Evolutionary conservation across 441 rosid genomes (phyloP), one percentile per base, ranked within the genome.

Genomic region (Gossypium laxum): DNA sequence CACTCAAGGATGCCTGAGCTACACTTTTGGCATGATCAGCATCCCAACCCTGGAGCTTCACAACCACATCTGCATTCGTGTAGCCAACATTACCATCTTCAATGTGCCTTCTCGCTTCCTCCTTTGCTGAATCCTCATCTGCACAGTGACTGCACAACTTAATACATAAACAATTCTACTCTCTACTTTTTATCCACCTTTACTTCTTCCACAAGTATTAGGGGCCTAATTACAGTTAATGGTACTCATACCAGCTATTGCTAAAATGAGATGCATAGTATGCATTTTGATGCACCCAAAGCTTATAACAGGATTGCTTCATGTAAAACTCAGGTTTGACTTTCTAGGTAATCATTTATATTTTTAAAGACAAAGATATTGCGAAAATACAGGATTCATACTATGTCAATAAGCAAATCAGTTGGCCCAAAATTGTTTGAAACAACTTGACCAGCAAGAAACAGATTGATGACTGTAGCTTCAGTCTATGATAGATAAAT

Each of bases 41-140:
- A 72, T 86, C 89, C 98, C 97, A 89, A 54, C 98, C 91, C 73
- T 85, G 91, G 75, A 91, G 86, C 88, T 90, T 91, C 30, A 93
- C 90, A 28, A 91, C 93, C 32, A 89, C 95, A 22, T 91, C 98
- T 19, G 97, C 96, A 64, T 90, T 90, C 52, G 95, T 79, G 85
- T 91, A 87, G 32, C 89, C 95, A 47, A 80, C n/a, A 62, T 54
- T 81, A 43, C 90, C 79, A 45, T 80, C 87, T 80, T 84, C 69
- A 75, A 82, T 73, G 69, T 72, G 83, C 78, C 72, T 79, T 81
- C 81, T 82, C 0, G 88, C 91, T 81, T 91, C 98, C 82, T 87
- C 91, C 82, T 86, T 87, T 5, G 93, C 95, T 32, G 91, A 80
- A 75, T 82, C 81, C 74, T 91, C 94, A 72, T 86, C 97, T 91